These are phyloP conservation scores for Achaetomium macrosporum DNA, from an alignment of 2,329 filamentous ascomycete species.

Conservation along the genomic window DNA sequence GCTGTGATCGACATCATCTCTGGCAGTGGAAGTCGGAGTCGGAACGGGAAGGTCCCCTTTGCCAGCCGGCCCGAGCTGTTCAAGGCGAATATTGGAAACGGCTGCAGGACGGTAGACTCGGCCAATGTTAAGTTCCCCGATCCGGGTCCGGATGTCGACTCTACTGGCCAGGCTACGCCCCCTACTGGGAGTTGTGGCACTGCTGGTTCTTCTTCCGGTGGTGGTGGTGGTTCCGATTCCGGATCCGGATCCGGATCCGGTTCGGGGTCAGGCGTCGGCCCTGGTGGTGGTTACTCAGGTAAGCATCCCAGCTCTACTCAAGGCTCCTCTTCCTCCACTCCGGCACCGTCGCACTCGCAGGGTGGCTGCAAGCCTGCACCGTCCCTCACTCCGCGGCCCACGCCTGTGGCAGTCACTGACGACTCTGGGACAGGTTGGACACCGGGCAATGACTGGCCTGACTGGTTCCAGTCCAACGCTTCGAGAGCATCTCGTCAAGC, in stretches of 20 bases:
- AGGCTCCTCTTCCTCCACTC: neutral
- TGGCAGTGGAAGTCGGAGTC: conserved; percentile 24
- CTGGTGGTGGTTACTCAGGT: conserved; percentile 2
- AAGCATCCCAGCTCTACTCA: neutral
- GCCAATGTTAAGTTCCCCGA: conserved; percentile 60
- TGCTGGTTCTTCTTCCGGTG: conserved; percentile 7
- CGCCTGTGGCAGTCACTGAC: neutral
- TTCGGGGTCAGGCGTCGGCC: conserved; percentile 19
- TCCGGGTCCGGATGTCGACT: conserved; percentile 32
- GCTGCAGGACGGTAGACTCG: conserved; percentile 49
- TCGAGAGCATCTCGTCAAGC: neutral
- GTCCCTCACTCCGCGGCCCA: neutral
- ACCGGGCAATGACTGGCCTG: conserved; percentile 16
- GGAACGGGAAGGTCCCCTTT: conserved; percentile 34
- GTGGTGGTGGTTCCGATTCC: conserved; percentile 19
- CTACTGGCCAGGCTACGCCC: neutral
- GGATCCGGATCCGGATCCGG: conserved; percentile 6
- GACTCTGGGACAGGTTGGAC: neutral
- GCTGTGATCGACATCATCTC: conserved; percentile 56
- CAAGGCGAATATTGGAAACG: conserved; percentile 58
- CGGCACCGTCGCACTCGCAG: neutral
- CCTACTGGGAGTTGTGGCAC: conserved; percentile 27
- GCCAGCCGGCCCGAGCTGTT: conserved; percentile 59
- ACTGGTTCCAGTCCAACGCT: conserved; percentile 1
- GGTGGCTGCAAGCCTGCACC: neutral